phyloP scores from a whole-genome alignment of 2,329 filamentous ascomycete species.

The Pyricularia grisea region DNA sequence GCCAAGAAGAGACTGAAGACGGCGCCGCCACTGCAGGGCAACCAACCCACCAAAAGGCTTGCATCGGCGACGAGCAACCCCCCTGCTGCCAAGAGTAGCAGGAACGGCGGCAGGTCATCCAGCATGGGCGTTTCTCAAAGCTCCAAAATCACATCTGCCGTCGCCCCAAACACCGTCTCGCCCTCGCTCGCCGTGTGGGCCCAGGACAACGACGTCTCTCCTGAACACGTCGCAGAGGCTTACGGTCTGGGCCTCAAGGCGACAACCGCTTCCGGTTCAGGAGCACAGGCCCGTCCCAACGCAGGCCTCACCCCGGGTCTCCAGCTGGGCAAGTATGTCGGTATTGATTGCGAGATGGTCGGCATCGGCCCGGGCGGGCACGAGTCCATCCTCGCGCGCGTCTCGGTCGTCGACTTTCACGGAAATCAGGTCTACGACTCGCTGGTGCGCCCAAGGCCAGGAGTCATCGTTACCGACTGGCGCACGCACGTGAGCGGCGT shows the following conservation, averaged over 20 bases:
- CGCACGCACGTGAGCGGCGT: conserved; percentile 81
- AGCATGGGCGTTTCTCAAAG: conserved; percentile 49
- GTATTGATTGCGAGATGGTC: conserved; percentile 98
- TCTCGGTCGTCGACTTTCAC: conserved; percentile 89
- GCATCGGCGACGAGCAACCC: neutral
- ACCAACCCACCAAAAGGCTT: conserved; percentile 8
- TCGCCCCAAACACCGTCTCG: conserved; percentile 26
- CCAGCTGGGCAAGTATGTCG: conserved; percentile 80
- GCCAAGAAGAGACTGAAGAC: conserved; percentile 17
- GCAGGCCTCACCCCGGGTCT: conserved; percentile 51
- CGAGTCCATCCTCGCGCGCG: conserved; percentile 71
- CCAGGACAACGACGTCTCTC: conserved; percentile 50
- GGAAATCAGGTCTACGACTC: conserved; percentile 90
- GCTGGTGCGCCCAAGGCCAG: conserved; percentile 70
- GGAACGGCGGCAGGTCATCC: neutral
- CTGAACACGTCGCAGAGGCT: conserved; percentile 50
- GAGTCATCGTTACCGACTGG: conserved; percentile 79
- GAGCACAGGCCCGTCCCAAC: conserved; percentile 41
- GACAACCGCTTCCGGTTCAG: conserved; percentile 31
- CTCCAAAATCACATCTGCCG: conserved; percentile 28
- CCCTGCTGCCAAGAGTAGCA: neutral
- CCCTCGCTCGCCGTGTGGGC: conserved; percentile 52
- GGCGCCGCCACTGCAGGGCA: conserved; percentile 9
- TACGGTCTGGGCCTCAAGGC: conserved; percentile 44
- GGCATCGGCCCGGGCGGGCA: conserved; percentile 65